phyloP scores from a whole-genome alignment of 176 grass and related monocot genomes.

The Zea mays region Zm-B73-REFERENCE-NAM-5.0 NC_050100.1:4898501-4899000 shows the following conservation, averaged over 20 bases:
- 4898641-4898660: slow-evolving; percentile 61
- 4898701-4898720: slow-evolving; percentile 15
- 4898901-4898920: no score
- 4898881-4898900: not conserved
- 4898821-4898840: slow-evolving; percentile 31
- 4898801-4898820: slow-evolving; percentile 24
- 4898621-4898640: slow-evolving; percentile 66
- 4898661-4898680: slow-evolving; percentile 19
- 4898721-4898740: slow-evolving; percentile 26
- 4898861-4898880: slow-evolving; percentile 4
- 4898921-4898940: no score
- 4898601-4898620: slow-evolving; percentile 65
- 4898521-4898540: not conserved
- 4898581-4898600: slow-evolving; percentile 68
- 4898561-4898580: slow-evolving; percentile 29
- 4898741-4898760: slow-evolving; percentile 47
- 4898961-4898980: not conserved
- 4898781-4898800: slow-evolving; percentile 30
- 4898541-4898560: not conserved
- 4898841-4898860: slow-evolving; percentile 14
- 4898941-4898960: no score
- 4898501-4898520: not conserved
- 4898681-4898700: not conserved
- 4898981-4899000: not conserved
- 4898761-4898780: slow-evolving; percentile 38